Base-by-base conservation (phyloP, 306 rosid species). In the Medicago ruthenica region DNA sequence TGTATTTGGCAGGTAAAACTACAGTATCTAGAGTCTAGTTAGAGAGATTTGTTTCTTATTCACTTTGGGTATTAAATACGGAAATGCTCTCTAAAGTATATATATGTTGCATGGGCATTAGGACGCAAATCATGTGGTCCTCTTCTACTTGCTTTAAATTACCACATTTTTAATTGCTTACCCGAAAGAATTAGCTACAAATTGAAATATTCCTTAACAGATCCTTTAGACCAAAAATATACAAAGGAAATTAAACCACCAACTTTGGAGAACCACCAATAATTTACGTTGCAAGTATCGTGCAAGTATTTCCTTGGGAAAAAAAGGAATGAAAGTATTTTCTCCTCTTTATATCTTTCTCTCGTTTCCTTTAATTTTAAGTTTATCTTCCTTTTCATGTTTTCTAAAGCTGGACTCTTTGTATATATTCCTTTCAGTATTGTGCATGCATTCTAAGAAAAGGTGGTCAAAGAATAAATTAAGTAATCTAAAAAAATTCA, bases 91-190 rank as follows among this genome's bases (percentile, higher is more conserved):
- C 41, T 48, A 57, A 55, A 31, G 51, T 15, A 71, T 59, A 24
- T 17, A 21, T 13, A 59, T 77, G 27, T n/a, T 67, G 74, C 61
- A 63, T 34, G 76, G 69, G 41, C 79, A 77, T 51, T 77, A 36
- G 76, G 68, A 70, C 13, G 64, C 80, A 78, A 77, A 78, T 73
- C 80, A 82, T 41, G 79, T 60, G 76, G 63, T 41, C 48, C 73
- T 73, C 68, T 67, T 51, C 62, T 20, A 31, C 63, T 77, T 47
- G 50, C 70, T 77, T 73, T 60, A 15, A 21, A 18, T 45, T 9
- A 24, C 34, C 15, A 61, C 39, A 55, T 44, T 44, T 80, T 76
- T 21, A 27, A 37, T n/a, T 8, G n/a, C 37, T 22, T 18, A 18
- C 27, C 59, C 14, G 24, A 54, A 54, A 18, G 59, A 17, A 50